These are phyloP conservation scores for Thelonectria blattea DNA, from an alignment of 2,329 filamentous ascomycete genomes.

Conservation along the genomic window DNA sequence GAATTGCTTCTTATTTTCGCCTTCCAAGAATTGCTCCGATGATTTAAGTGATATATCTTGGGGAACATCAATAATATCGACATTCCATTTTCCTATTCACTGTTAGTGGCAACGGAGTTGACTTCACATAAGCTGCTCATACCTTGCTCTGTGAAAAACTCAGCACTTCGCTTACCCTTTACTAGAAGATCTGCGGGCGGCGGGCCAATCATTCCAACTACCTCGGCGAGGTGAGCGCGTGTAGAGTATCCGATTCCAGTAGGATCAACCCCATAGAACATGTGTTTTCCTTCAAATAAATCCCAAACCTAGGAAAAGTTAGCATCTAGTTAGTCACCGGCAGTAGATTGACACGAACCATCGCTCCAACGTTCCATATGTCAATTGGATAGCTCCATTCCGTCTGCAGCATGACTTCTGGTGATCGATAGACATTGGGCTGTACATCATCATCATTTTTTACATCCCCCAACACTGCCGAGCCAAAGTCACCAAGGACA, in stretches of 20 bases:
- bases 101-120: background rate
- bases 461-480: constrained; percentile 3
- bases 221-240: constrained; percentile 33
- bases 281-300: constrained; percentile 31
- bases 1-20: constrained; percentile 26
- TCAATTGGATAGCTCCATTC: constrained; percentile 36
- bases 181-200: constrained; percentile 27
- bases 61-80: background rate
- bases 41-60: background rate
- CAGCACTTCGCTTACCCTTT: constrained; percentile 15
- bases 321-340: background rate
- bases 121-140: background rate
- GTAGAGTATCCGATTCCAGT: constrained; percentile 25
- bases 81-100: constrained; percentile 21
- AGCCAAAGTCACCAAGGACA: constrained; percentile 5
- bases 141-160: constrained; percentile 21
- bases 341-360: constrained; percentile 12
- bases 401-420: constrained; percentile 35
- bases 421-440: constrained; percentile 34
- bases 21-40: constrained; percentile 17
- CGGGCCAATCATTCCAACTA: constrained; percentile 32
- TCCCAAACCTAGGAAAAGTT: constrained; percentile 30
- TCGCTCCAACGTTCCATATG: constrained; percentile 33
- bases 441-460: constrained; percentile 29
- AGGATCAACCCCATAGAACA: constrained; percentile 28